A percentile compares a stretch with the other conserved stretches of the same genome.
Evolutionary conservation across 78 protist species (phyloP).

Genomic region (Fonticula alba): DNA sequence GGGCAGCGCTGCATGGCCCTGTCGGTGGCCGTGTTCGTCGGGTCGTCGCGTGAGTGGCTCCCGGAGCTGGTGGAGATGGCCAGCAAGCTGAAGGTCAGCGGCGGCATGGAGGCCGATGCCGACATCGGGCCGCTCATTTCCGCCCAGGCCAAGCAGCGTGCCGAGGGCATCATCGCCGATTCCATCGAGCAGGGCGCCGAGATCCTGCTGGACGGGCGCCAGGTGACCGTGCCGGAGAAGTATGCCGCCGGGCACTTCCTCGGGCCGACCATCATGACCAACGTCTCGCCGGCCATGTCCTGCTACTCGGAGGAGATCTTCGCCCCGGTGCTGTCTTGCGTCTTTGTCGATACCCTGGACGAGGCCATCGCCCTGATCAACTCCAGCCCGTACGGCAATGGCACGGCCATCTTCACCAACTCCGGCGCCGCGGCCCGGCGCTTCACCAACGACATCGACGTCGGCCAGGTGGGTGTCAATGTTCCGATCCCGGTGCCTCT

Average conservation of each 20-base stretch:
- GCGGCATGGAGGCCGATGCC: constrained; percentile 20
- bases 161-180: constrained; percentile 20
- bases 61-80: constrained; percentile 61
- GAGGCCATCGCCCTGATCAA: constrained; percentile 86
- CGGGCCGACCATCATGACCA: constrained; percentile 78
- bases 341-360: constrained; percentile 66
- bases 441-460: constrained; percentile 67
- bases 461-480: constrained; percentile 75
- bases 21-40: constrained; percentile 77
- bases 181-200: constrained; percentile 65
- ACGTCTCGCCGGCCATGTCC: constrained; percentile 17
- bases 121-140: constrained; percentile 86
- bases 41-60: constrained; percentile 56
- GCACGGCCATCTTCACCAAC: constrained; percentile 89
- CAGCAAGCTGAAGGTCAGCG: constrained; percentile 18
- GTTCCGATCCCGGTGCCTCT: constrained; percentile 93
- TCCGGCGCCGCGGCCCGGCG: constrained; percentile 81
- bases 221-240: constrained; percentile 33
- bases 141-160: constrained; percentile 45
- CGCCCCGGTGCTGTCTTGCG: constrained; percentile 72
- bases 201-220: constrained; percentile 69
- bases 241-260: constrained; percentile 72
- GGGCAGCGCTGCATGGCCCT: constrained; percentile 99
- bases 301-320: constrained; percentile 85
- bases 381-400: constrained; percentile 92